Percentiles rank a stretch among this genome's conserved stretches.
These are phyloP conservation scores for Podospora pseudocomata DNA, from an alignment of 495 filamentous ascomycete genomes.

Conservation along the genomic window DNA sequence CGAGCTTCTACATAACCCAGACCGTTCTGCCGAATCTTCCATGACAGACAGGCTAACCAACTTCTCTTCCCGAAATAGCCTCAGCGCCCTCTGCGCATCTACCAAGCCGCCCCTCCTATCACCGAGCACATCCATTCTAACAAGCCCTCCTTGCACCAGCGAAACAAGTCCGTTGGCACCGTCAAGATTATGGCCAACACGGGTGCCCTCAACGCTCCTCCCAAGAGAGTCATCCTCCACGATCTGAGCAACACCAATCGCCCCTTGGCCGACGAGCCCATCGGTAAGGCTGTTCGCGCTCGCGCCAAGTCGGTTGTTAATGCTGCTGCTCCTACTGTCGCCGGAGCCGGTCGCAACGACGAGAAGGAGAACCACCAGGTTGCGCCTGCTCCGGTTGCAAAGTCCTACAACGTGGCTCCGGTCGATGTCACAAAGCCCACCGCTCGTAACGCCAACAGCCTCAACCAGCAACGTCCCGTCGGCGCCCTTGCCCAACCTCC, in stretches of 20 bases:
- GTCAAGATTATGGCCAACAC: conserved; percentile 54
- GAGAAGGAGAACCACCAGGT: conserved; percentile 37
- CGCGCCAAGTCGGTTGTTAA: conserved; percentile 29
- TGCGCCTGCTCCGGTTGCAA: conserved; percentile 14
- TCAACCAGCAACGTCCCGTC: conserved; percentile 11
- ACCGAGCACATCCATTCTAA: conserved; percentile 70
- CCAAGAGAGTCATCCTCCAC: conserved; percentile 73
- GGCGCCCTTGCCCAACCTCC: conserved; percentile 19
- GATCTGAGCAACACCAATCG: conserved; percentile 75
- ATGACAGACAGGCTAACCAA: conserved; percentile 18
- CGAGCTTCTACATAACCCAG: neutral
- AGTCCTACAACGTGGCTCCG: conserved; percentile 12
- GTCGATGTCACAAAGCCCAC: conserved; percentile 16
- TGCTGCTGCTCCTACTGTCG: conserved; percentile 12
- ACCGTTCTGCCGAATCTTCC: neutral
- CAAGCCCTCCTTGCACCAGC: conserved; percentile 66
- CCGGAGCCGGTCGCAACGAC: conserved; percentile 45
- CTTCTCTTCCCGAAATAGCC: conserved; percentile 53
- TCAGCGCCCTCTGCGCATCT: conserved; percentile 59
- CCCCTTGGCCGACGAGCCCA: conserved; percentile 41
- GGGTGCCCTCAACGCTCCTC: conserved; percentile 59
- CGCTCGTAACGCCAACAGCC: neutral
- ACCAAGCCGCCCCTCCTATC: conserved; percentile 49
- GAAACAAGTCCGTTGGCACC: conserved; percentile 75
- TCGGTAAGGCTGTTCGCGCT: conserved; percentile 44